Conservation (phyloP, 2,329 filamentous ascomycete genomes). For the Ophiostoma perfectum region DNA sequence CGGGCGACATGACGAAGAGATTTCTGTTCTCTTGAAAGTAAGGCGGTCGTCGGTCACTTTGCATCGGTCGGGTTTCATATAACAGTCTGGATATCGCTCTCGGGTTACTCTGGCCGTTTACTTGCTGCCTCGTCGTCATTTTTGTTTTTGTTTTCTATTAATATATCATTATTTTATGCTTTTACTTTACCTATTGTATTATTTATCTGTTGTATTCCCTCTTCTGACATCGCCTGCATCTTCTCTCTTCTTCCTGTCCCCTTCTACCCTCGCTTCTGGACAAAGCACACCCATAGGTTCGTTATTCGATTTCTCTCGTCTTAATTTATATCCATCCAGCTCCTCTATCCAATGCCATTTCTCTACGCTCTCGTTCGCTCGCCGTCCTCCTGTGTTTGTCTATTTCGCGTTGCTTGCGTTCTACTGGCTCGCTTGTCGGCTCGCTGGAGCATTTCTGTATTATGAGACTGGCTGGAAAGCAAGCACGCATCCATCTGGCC, state of each 20-base stretch:
- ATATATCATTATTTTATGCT: neutral
- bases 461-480: constrained; percentile 12
- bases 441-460: neutral
- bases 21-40: too few relatives aligned
- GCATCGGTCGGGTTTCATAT: neutral
- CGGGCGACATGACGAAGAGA: neutral
- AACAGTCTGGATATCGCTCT: neutral
- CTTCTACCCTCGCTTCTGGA: neutral
- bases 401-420: neutral
- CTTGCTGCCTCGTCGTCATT: constrained; percentile 1
- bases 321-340: neutral
- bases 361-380: constrained; percentile 1
- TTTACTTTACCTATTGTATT: neutral
- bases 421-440: constrained; percentile 3
- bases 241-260: neutral
- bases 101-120: neutral
- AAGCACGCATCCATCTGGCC: neutral
- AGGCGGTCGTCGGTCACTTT: too few relatives aligned
- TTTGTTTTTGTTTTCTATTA: neutral
- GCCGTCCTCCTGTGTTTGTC: neutral
- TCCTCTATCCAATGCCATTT: neutral
- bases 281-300: constrained; percentile 3
- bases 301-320: neutral
- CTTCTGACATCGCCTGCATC: neutral
- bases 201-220: constrained; percentile 7